Evolutionary conservation across 1,284 basidiomycete species (phyloP).

Genomic region (Hypsizygus ulmarius): DNA sequence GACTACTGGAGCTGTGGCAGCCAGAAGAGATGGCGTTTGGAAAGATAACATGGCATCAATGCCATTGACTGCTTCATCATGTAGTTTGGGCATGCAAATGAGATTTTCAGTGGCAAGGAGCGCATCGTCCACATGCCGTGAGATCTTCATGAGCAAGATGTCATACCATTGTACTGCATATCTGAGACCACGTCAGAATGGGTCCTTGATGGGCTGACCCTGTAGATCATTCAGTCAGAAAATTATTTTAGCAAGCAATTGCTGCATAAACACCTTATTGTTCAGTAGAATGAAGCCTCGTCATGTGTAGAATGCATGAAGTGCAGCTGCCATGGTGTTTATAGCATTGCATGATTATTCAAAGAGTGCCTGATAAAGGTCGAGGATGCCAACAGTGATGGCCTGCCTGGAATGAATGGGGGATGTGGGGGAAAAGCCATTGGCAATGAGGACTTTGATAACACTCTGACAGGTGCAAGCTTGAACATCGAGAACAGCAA

Average conservation of each 20-base stretch:
- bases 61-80: neutral
- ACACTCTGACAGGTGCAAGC: conserved; percentile 16
- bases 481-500: conserved; percentile 10
- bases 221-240: neutral
- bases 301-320: neutral
- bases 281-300: conserved; percentile 1
- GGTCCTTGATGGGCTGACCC: conserved; percentile 17
- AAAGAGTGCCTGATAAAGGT: neutral
- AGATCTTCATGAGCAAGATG: conserved; percentile 5
- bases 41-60: neutral
- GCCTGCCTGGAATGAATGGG: conserved; percentile 20
- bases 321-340: conserved; percentile 25
- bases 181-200: conserved; percentile 21
- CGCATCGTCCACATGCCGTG: conserved; percentile 1
- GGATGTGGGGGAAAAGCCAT: conserved; percentile 23
- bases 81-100: neutral
- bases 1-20: too few species aligned
- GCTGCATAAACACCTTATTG: neutral
- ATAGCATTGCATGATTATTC: conserved; percentile 2
- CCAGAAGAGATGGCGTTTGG: too few species aligned
- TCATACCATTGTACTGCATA: conserved; percentile 26
- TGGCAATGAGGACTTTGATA: conserved; percentile 14
- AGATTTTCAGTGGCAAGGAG: neutral
- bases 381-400: conserved; percentile 16
- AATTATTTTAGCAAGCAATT: too few species aligned